Evolutionary conservation across 768 basidiomycete genomes (phyloP).

Genomic region (Trametes maxima): DNA sequence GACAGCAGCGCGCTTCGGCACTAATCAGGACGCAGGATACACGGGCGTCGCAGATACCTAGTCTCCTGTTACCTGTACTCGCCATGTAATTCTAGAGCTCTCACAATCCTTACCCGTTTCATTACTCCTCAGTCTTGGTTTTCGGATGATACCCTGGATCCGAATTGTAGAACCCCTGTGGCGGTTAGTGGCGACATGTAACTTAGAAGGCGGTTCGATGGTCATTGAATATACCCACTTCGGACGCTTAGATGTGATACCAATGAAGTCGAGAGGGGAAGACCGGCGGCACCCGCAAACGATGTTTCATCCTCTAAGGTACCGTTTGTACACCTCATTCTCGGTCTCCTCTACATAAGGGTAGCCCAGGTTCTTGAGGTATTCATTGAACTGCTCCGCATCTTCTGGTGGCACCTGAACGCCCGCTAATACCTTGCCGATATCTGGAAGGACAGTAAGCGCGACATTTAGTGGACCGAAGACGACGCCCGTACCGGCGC

Average conservation of each 20-base stretch:
- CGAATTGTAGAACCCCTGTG: neutral
- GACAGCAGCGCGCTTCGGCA: neutral
- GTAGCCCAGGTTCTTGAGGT: constrained; percentile 80
- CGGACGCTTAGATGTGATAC: neutral
- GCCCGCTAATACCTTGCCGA: constrained; percentile 91
- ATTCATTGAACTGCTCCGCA: constrained; percentile 66
- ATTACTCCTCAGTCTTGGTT: neutral
- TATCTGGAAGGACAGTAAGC: constrained; percentile 50
- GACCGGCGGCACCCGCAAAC: neutral
- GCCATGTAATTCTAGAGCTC: neutral
- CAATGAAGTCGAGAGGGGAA: neutral
- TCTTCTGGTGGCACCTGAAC: constrained; percentile 85
- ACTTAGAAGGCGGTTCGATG: neutral
- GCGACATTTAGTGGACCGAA: neutral
- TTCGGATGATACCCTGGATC: neutral
- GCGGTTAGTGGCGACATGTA: neutral
- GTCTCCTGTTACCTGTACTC: neutral
- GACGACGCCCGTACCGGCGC: constrained; percentile 63
- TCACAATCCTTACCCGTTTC: neutral
- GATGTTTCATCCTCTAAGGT: constrained; percentile 48
- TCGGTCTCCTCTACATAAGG: constrained; percentile 91
- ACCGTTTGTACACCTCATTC: constrained; percentile 81
- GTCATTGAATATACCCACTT: neutral
- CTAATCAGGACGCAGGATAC: constrained; percentile 1
- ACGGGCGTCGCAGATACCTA: constrained; percentile 2